These are phyloP conservation scores for Nectriaceae sp. DNA, from an alignment of 2,329 filamentous ascomycete genomes.

Conservation along the genomic window DNA sequence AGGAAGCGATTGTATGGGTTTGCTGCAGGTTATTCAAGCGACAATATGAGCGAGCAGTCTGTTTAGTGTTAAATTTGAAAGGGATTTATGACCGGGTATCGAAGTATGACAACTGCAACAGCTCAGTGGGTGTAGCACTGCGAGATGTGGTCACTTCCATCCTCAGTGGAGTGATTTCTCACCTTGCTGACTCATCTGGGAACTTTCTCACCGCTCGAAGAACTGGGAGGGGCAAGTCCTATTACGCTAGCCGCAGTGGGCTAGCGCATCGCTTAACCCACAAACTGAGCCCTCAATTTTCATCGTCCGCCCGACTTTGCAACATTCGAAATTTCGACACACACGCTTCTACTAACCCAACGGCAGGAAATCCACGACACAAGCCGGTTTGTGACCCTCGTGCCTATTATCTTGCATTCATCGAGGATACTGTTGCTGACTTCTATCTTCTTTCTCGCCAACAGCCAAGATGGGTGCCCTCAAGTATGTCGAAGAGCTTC, in stretches of 20 bases:
- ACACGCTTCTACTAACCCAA: slow-evolving; percentile 38
- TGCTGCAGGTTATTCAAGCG: background rate
- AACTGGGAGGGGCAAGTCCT: slow-evolving; percentile 30
- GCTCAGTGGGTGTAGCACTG: no score
- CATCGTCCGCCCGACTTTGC: slow-evolving; percentile 35
- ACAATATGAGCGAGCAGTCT: background rate
- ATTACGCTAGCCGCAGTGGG: slow-evolving; percentile 24
- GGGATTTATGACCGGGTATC: no score
- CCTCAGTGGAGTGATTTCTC: background rate
- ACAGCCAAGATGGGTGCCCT: slow-evolving; percentile 94
- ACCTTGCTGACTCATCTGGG: slow-evolving; percentile 27
- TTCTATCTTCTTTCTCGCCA: slow-evolving; percentile 15
- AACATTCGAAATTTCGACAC: slow-evolving; percentile 34
- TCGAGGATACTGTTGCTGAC: slow-evolving; percentile 25
- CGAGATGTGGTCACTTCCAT: no score
- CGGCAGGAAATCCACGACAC: slow-evolving; percentile 37
- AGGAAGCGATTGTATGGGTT: background rate
- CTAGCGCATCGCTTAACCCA: slow-evolving; percentile 41
- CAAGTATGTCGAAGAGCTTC: slow-evolving; percentile 99
- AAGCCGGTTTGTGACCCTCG: slow-evolving; percentile 38
- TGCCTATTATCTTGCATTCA: slow-evolving; percentile 3
- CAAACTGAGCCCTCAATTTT: slow-evolving; percentile 38
- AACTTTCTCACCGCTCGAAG: slow-evolving; percentile 4
- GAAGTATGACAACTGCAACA: no score
- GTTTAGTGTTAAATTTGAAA: no score